Evolutionary conservation across 2,329 filamentous ascomycete genomes (phyloP).

Genomic region (Trichoderma sp.): DNA sequence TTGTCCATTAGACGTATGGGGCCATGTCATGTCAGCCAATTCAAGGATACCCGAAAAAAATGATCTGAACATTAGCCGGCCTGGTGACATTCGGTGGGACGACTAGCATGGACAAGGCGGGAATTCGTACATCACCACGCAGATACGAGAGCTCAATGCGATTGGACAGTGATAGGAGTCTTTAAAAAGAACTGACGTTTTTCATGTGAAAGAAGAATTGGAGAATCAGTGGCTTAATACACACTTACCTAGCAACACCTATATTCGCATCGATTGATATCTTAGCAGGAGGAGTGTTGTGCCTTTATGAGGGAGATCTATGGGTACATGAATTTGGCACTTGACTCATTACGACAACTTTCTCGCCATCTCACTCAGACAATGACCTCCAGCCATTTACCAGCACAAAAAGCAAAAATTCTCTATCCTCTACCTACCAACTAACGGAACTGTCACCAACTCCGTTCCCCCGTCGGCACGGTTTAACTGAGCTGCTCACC

Average conservation of each 20-base stretch:
- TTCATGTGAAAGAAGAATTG: background rate
- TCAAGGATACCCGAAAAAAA: background rate
- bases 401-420: background rate
- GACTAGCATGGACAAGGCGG: background rate
- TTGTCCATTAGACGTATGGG: background rate
- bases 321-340: background rate
- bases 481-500: background rate
- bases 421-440: background rate
- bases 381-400: background rate
- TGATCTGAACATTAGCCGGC: background rate
- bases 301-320: background rate
- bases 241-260: no score
- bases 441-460: background rate
- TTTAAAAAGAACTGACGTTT: background rate
- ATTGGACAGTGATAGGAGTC: background rate
- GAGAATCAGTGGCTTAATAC: background rate
- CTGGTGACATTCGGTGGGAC: background rate
- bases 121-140: background rate
- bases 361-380: background rate
- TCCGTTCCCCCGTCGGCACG: background rate
- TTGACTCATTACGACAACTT: background rate
- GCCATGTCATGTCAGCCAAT: background rate
- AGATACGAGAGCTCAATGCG: background rate
- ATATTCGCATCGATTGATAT: no score
- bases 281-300: no score